phyloP scores from a whole-genome alignment of 75 land plant genomes.

The Chamaecyparis obtusa region DNA sequence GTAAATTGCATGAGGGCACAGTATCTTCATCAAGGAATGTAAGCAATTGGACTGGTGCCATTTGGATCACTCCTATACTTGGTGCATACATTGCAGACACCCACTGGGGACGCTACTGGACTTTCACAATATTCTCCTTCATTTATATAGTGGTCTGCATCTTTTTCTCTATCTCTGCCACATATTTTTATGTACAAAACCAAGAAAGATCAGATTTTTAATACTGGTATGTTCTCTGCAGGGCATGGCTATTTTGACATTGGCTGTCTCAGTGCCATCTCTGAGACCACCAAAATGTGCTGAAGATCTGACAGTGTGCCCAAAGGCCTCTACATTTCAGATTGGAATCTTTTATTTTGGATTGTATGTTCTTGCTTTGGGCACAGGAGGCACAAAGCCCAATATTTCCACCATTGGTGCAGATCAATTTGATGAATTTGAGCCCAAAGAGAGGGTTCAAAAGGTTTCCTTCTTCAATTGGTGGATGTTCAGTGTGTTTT shows the following conservation, averaged over 20 bases:
- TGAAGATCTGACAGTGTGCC: conserved; percentile 13
- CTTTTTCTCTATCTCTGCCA: not conserved
- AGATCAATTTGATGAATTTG: too few species aligned
- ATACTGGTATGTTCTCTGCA: too few species aligned
- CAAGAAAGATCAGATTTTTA: not conserved
- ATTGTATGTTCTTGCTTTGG: conserved; percentile 33
- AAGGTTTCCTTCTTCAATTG: too few species aligned
- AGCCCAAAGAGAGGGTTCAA: too few species aligned
- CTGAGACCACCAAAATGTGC: not conserved
- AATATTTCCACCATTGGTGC: conserved; percentile 16
- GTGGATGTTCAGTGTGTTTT: not conserved
- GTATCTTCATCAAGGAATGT: conserved; percentile 30
- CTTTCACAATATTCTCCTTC: too few species aligned
- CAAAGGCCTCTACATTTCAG: conserved; percentile 39
- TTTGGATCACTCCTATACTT: conserved; percentile 40
- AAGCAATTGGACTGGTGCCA: conserved; percentile 41
- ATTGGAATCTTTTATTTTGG: conserved; percentile 44
- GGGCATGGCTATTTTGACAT: too few species aligned
- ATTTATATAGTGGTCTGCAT: not conserved
- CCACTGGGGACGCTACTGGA: too few species aligned
- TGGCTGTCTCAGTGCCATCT: too few species aligned
- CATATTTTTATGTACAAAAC: not conserved
- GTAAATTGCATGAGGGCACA: not conserved
- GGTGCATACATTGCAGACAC: conserved; percentile 2
- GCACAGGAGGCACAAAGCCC: conserved; percentile 40